Conservation (phyloP, 2,329 filamentous ascomycete genomes). For the Phialocephala sp. region DNA sequence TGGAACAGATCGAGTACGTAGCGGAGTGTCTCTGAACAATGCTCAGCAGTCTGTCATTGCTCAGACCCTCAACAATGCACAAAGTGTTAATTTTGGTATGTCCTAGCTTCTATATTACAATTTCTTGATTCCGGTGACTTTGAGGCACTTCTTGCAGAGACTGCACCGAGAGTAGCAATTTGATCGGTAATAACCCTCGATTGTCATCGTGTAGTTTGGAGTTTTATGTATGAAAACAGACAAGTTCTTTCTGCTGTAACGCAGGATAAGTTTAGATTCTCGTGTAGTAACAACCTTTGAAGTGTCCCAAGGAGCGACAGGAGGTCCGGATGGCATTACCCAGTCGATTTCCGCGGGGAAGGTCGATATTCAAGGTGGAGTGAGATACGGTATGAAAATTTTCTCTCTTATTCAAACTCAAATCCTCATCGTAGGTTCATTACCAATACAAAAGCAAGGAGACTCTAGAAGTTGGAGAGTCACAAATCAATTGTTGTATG, state of each 20-base stretch:
- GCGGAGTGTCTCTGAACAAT: slow-evolving; percentile 8
- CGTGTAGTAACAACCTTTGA: slow-evolving; percentile 3
- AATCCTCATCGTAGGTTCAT: too few relatives aligned
- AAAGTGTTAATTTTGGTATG: slow-evolving; percentile 13
- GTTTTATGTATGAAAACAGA: not conserved
- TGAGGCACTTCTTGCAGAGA: not conserved
- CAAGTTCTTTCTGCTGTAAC: not conserved
- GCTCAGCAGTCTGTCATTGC: slow-evolving; percentile 16
- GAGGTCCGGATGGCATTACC: not conserved
- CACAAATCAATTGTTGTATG: not conserved
- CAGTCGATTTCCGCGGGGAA: slow-evolving; percentile 13
- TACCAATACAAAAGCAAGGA: too few relatives aligned
- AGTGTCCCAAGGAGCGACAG: slow-evolving; percentile 4
- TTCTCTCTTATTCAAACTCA: not conserved
- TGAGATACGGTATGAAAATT: slow-evolving; percentile 8
- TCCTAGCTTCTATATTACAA: not conserved
- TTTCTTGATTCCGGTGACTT: not conserved
- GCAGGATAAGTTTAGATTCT: not conserved
- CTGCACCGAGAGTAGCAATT: not conserved
- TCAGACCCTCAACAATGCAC: slow-evolving; percentile 12
- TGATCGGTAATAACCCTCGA: not conserved
- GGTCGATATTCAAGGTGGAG: slow-evolving; percentile 10
- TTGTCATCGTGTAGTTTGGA: not conserved
- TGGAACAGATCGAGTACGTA: not conserved
- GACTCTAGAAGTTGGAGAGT: too few relatives aligned